phyloP scores from a whole-genome alignment of 2,329 filamentous ascomycete species.

The Scytalidium lignicola region DNA sequence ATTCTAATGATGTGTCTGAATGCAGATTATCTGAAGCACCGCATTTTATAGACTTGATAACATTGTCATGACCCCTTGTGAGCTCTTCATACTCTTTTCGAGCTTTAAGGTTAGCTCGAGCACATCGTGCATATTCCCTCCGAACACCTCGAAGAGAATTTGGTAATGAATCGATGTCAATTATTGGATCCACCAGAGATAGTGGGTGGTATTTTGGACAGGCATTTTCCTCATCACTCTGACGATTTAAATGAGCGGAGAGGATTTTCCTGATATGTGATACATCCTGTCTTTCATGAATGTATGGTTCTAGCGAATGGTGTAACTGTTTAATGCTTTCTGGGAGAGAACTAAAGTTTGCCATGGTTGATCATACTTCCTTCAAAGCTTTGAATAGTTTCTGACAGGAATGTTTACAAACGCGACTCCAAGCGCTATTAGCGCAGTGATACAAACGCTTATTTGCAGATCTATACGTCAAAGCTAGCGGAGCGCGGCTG shows the following conservation, averaged over 20 bases:
- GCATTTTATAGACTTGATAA: constrained; percentile 2
- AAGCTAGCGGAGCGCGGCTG: neutral
- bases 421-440: neutral
- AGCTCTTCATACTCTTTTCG: constrained; percentile 37
- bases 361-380: constrained; percentile 12
- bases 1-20: constrained; percentile 33
- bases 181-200: constrained; percentile 40
- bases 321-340: constrained; percentile 36
- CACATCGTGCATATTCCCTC: constrained; percentile 49
- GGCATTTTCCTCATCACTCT: constrained; percentile 33
- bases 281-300: constrained; percentile 53
- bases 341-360: constrained; percentile 18
- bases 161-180: constrained; percentile 29
- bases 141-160: constrained; percentile 42
- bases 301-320: constrained; percentile 43
- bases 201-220: constrained; percentile 32
- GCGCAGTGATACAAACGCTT: neutral
- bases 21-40: constrained; percentile 15
- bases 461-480: neutral
- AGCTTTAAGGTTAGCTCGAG: constrained; percentile 48
- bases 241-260: constrained; percentile 40
- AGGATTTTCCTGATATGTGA: constrained; percentile 51
- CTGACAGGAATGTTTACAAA: neutral
- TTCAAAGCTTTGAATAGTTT: constrained; percentile 2
- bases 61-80: constrained; percentile 12